Conservation (phyloP, 164 flowering plant species). For the Aristolochia californica region DNA sequence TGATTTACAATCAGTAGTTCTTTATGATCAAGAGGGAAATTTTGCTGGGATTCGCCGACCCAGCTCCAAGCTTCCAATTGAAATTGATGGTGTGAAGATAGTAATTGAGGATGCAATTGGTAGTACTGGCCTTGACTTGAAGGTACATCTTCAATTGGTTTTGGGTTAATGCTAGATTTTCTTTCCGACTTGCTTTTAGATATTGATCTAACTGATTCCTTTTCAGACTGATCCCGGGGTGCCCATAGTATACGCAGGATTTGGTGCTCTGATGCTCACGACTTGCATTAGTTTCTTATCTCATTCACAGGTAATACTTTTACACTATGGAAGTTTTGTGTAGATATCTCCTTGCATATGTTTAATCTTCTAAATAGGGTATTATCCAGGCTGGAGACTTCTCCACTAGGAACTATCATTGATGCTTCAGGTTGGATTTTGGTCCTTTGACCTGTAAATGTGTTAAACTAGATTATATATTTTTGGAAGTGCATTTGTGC, state of each 20-base stretch:
- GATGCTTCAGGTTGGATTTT: too few species aligned
- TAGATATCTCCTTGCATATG: too few species aligned
- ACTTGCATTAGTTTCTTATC: constrained; percentile 86
- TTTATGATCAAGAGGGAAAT: constrained; percentile 84
- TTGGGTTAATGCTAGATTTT: not conserved
- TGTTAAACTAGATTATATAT: too few species aligned
- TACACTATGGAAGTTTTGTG: too few species aligned
- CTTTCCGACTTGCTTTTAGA: not conserved
- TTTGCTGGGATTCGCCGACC: constrained; percentile 87
- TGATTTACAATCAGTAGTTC: constrained; percentile 75
- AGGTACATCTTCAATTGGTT: constrained; percentile 33
- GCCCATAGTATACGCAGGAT: constrained; percentile 92
- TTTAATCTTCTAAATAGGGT: too few species aligned
- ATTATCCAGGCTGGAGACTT: too few species aligned
- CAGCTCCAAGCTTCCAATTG: constrained; percentile 81
- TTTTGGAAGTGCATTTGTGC: too few species aligned
- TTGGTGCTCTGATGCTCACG: constrained; percentile 92
- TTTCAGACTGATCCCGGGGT: constrained; percentile 94
- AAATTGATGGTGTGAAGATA: constrained; percentile 60
- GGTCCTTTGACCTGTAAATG: too few species aligned
- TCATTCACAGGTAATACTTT: constrained; percentile 64
- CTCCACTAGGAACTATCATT: too few species aligned
- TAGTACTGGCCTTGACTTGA: constrained; percentile 76
- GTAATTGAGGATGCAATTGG: constrained; percentile 84
- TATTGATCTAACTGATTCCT: constrained; percentile 6